A percentile compares a stretch with the other conserved stretches of the same genome.
These are phyloP conservation scores for Rhodamnia rubescens DNA, from an alignment of 345 rosid species.

Conservation along the genomic window DNA sequence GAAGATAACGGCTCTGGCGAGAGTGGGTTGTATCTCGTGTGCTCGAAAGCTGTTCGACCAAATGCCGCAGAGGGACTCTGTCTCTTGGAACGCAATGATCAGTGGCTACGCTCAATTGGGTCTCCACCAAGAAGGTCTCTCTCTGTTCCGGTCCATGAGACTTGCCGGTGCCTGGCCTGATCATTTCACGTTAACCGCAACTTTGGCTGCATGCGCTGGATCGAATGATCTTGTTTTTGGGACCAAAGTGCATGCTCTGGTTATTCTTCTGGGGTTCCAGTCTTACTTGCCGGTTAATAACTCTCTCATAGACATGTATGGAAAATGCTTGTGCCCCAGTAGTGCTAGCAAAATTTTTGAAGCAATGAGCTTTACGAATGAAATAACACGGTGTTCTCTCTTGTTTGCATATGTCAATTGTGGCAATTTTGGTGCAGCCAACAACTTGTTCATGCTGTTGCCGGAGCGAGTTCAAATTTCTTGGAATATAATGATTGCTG, in stretches of 20 bases:
- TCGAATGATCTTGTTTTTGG: constrained; percentile 28
- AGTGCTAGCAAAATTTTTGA: constrained; percentile 48
- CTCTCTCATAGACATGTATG: constrained; percentile 68
- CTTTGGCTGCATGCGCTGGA: constrained; percentile 43
- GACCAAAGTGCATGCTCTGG: constrained; percentile 33
- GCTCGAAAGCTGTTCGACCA: constrained; percentile 70
- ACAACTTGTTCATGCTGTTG: constrained; percentile 36
- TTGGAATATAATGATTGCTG: constrained; percentile 72
- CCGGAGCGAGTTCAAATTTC: constrained; percentile 39
- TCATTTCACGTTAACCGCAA: constrained; percentile 55
- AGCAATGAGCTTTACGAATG: constrained; percentile 39
- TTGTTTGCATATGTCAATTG: constrained; percentile 46
- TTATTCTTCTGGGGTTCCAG: constrained; percentile 28
- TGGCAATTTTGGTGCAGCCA: constrained; percentile 23
- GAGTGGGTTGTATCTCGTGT: constrained; percentile 25
- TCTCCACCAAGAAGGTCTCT: constrained; percentile 38
- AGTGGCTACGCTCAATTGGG: constrained; percentile 52
- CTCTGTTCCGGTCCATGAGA: constrained; percentile 37
- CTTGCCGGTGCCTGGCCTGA: constrained; percentile 25
- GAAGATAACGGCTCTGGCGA: constrained; percentile 23
- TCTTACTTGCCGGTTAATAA: constrained; percentile 43
- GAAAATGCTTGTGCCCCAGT: constrained; percentile 44
- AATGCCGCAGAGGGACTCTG: constrained; percentile 40
- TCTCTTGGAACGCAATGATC: constrained; percentile 78
- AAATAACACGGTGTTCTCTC: constrained; percentile 82